These are phyloP conservation scores for Penicillium sp. DNA, from an alignment of 2,329 filamentous ascomycete species.

Conservation along the genomic window DNA sequence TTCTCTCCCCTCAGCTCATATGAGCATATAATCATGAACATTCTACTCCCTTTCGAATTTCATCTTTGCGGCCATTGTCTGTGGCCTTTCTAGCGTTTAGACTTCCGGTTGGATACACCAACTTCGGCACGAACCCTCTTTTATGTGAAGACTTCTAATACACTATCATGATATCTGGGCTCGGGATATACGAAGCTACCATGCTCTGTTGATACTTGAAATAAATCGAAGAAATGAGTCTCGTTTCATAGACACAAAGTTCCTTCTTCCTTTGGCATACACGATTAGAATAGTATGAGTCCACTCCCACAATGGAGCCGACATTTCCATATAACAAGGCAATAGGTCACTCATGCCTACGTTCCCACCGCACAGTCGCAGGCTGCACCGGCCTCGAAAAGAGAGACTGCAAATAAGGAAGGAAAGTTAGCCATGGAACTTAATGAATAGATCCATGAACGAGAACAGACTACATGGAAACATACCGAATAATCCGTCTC, in stretches of 20 bases:
- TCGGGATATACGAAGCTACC: too few species aligned
- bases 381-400: slow-evolving; percentile 29
- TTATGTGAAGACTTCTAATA: not conserved
- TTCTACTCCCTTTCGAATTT: not conserved
- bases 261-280: not conserved
- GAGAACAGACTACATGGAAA: slow-evolving; percentile 20
- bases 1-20: not conserved
- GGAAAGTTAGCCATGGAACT: not conserved
- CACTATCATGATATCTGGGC: not conserved
- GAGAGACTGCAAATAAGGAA: slow-evolving; percentile 19
- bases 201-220: too few species aligned
- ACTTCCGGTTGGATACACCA: not conserved
- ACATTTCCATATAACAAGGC: not conserved
- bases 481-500: slow-evolving; percentile 64
- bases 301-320: not conserved
- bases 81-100: not conserved
- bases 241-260: not conserved
- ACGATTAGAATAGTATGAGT: not conserved
- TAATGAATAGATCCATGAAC: not conserved
- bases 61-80: not conserved
- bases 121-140: not conserved
- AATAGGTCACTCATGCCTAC: not conserved
- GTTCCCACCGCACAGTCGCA: slow-evolving; percentile 25
- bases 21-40: not conserved
- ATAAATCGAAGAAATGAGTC: too few species aligned